These are phyloP conservation scores for Fusarium luffae DNA, from an alignment of 2,329 filamentous ascomycete species.

Conservation along the genomic window DNA sequence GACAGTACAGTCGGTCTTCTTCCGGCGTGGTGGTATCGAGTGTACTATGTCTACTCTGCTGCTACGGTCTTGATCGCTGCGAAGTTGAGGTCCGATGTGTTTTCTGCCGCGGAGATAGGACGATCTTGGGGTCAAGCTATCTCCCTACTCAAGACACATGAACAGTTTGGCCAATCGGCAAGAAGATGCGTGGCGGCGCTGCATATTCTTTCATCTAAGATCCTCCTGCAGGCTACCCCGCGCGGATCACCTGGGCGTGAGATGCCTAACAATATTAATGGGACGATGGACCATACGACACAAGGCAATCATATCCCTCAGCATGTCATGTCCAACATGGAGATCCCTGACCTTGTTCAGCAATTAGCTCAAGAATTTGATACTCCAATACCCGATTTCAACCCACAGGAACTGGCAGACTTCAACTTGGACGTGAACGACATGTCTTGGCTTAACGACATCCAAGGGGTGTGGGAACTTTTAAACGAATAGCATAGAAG, in stretches of 20 bases:
- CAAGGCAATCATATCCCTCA: neutral
- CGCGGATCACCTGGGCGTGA: constrained; percentile 1
- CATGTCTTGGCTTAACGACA: constrained; percentile 50
- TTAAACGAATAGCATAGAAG: constrained; percentile 35
- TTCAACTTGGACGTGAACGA: constrained; percentile 49
- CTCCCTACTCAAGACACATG: constrained; percentile 48
- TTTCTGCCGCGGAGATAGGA: constrained; percentile 43
- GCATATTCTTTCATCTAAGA: constrained; percentile 51
- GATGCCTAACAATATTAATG: neutral
- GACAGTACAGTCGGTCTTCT: constrained; percentile 50
- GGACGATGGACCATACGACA: fast-evolving
- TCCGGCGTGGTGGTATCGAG: constrained; percentile 55
- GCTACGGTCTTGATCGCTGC: constrained; percentile 52
- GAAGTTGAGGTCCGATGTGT: constrained; percentile 49
- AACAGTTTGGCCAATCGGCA: constrained; percentile 50
- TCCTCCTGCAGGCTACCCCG: constrained; percentile 42
- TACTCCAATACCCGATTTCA: constrained; percentile 35
- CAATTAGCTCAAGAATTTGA: constrained; percentile 40
- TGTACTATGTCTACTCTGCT: constrained; percentile 53
- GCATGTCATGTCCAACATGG: neutral
- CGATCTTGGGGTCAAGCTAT: constrained; percentile 51
- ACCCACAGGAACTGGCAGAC: constrained; percentile 41
- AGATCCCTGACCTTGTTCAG: constrained; percentile 28
- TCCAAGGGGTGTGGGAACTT: constrained; percentile 48
- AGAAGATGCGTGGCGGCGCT: constrained; percentile 49